These are phyloP conservation scores for Prosopis cineraria DNA, from an alignment of 306 rosid genomes.

Conservation along the genomic window DNA sequence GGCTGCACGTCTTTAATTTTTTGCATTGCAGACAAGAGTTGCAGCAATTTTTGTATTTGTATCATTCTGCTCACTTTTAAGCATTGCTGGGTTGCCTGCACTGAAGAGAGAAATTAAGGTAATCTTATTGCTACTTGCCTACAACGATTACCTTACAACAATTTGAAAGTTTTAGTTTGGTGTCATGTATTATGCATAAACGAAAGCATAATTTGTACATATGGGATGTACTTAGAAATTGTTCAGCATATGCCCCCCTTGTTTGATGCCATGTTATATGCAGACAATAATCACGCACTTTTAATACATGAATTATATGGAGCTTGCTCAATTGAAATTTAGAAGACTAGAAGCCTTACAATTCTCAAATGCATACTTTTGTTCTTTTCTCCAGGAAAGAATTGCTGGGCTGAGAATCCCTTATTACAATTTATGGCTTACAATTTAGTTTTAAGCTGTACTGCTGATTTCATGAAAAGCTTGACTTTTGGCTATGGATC, in stretches of 20 bases:
- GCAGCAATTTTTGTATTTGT: conserved; percentile 90
- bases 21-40: conserved; percentile 82
- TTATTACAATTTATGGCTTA: background rate
- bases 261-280: background rate
- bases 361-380: background rate
- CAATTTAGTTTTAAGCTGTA: background rate
- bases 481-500: background rate
- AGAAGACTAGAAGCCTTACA: background rate
- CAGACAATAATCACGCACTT: background rate
- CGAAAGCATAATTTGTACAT: background rate
- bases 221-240: background rate
- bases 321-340: background rate
- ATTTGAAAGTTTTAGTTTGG: conserved; percentile 18
- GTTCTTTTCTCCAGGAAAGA: background rate
- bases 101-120: conserved; percentile 88
- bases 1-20: background rate
- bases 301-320: background rate
- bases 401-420: background rate
- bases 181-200: conserved; percentile 21
- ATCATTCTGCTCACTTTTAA: conserved; percentile 86
- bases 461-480: background rate
- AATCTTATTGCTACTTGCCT: conserved; percentile 15
- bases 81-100: conserved; percentile 92
- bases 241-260: background rate
- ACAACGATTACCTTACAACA: background rate